Conservation (phyloP, 2,329 filamentous ascomycete genomes). For the Pezicula radicicola region DNA sequence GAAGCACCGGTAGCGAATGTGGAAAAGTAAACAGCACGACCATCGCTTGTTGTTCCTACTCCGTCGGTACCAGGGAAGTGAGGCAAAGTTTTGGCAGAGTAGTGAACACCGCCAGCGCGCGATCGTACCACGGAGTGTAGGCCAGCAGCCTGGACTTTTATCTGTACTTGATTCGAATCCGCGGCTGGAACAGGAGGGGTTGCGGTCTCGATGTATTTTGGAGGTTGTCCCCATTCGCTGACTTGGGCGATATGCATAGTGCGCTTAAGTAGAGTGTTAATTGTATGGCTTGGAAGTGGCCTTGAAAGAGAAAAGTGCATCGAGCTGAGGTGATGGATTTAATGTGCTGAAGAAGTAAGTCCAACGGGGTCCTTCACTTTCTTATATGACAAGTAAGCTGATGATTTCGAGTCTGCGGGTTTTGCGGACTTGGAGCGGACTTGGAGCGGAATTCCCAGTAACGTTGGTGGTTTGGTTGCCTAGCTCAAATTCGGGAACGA, state of each 20-base stretch:
- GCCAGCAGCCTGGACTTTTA: slow-evolving; percentile 50
- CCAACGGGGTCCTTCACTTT: too few relatives aligned
- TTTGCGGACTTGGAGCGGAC: too few relatives aligned
- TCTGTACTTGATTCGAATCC: slow-evolving; percentile 34
- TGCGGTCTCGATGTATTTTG: slow-evolving; percentile 26
- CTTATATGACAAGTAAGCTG: too few relatives aligned
- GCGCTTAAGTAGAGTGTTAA: too few relatives aligned
- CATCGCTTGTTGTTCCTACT: slow-evolving; percentile 42
- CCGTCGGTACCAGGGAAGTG: slow-evolving; percentile 52
- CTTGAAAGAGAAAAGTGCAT: too few relatives aligned
- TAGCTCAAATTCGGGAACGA: too few relatives aligned
- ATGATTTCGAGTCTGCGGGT: too few relatives aligned
- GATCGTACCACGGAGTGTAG: slow-evolving; percentile 51
- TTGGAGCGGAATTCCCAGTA: too few relatives aligned
- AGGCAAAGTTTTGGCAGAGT: slow-evolving; percentile 44
- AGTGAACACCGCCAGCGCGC: slow-evolving; percentile 52
- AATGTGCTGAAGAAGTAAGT: too few relatives aligned
- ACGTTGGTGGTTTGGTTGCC: too few relatives aligned
- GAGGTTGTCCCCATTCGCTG: slow-evolving; percentile 34
- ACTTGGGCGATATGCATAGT: slow-evolving; percentile 35
- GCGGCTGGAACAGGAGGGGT: slow-evolving; percentile 33
- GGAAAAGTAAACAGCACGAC: slow-evolving; percentile 47
- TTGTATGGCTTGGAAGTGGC: too few relatives aligned
- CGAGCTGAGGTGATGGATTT: too few relatives aligned
- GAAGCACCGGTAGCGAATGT: slow-evolving; percentile 37